These are phyloP conservation scores for Colletotrichum cereale DNA, from an alignment of 2,329 filamentous ascomycete species.

Conservation along the genomic window DNA sequence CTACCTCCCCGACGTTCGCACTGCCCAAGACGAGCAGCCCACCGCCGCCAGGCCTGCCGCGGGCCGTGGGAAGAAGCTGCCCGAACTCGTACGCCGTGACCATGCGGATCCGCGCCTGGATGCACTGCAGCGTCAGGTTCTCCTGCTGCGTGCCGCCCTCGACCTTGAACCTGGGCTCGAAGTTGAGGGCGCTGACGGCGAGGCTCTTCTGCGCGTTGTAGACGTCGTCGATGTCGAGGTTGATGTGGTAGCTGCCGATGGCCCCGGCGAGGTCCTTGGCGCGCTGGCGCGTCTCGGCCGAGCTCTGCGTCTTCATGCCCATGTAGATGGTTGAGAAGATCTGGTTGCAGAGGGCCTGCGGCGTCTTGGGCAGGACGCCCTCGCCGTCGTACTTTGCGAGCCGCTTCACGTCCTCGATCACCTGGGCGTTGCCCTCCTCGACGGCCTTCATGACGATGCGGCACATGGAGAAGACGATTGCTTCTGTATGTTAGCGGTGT, in stretches of 20 bases:
- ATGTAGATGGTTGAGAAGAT: constrained; percentile 70
- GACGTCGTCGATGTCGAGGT: constrained; percentile 80
- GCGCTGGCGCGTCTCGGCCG: constrained; percentile 73
- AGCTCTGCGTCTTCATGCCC: constrained; percentile 77
- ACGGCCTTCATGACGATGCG: constrained; percentile 67
- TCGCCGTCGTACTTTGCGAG: constrained; percentile 47
- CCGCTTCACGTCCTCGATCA: constrained; percentile 54
- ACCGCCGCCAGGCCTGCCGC: constrained; percentile 66
- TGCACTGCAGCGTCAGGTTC: constrained; percentile 71
- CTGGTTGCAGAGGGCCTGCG: constrained; percentile 67
- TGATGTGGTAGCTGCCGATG: constrained; percentile 79
- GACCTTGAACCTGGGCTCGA: constrained; percentile 68
- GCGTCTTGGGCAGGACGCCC: constrained; percentile 59
- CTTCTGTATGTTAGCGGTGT: constrained; percentile 25
- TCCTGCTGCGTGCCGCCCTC: constrained; percentile 72
- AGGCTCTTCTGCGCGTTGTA: constrained; percentile 71
- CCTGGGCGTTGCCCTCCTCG: constrained; percentile 54
- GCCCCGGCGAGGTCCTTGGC: constrained; percentile 70
- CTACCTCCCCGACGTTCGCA: constrained; percentile 70
- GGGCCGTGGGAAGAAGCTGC: constrained; percentile 71
- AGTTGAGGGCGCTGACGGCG: constrained; percentile 68
- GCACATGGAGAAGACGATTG: constrained; percentile 63
- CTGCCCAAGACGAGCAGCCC: constrained; percentile 76
- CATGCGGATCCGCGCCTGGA: constrained; percentile 67
- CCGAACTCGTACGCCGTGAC: constrained; percentile 71